A percentile compares a stretch with the other conserved stretches of the same genome.
phyloP scores from a whole-genome alignment of 345 rosid genomes.

The Abelmoschus esculentus region DNA sequence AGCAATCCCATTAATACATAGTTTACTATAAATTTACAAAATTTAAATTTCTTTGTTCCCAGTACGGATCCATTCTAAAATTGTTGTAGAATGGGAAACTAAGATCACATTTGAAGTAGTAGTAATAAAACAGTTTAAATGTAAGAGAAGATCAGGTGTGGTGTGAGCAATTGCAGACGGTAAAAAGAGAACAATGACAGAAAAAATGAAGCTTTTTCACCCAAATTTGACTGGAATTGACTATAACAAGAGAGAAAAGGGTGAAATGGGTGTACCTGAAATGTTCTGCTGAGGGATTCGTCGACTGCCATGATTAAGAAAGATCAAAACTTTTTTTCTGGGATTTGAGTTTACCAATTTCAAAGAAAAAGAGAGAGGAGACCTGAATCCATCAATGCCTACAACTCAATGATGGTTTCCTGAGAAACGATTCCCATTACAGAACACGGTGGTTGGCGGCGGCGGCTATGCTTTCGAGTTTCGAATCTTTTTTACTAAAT shows the following conservation, averaged over 20 bases:
- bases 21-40: too few species aligned
- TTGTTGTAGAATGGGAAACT: background rate
- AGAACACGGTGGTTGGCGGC: background rate
- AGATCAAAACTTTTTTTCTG: background rate
- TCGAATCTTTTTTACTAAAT: background rate
- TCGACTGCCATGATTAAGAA: slow-evolving; percentile 38
- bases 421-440: slow-evolving; percentile 37
- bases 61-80: too few species aligned
- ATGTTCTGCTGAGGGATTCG: slow-evolving; percentile 45
- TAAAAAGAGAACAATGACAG: too few species aligned
- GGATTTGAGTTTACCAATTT: background rate
- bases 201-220: background rate
- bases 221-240: background rate
- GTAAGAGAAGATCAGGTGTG: background rate
- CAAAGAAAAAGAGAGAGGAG: background rate
- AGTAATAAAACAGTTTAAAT: background rate
- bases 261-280: slow-evolving; percentile 36
- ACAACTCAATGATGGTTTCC: slow-evolving; percentile 48
- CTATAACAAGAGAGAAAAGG: background rate
- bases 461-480: background rate
- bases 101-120: background rate
- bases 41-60: too few species aligned
- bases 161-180: too few species aligned
- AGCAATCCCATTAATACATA: too few species aligned
- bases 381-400: slow-evolving; percentile 48